Evolutionary conservation across 805 yeast species (phyloP), one percentile per base, ranked within the genome.

Genomic region (Yamadazyma sp.): DNA sequence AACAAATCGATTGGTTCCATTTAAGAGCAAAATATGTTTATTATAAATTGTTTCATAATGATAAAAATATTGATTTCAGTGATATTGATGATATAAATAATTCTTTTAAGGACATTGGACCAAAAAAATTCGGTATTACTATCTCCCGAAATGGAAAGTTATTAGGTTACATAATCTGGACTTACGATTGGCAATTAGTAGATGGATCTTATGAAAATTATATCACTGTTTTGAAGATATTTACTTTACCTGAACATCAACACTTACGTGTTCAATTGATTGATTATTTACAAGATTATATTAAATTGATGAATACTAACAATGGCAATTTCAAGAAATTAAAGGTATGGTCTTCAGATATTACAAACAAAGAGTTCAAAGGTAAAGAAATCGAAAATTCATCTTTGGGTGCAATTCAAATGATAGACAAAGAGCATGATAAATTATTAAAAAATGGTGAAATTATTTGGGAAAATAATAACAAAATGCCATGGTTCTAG

Each of bases 401-500:
- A 5, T 62, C 70, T 6, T 41, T 60, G 22, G 56, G 69, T 30
- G 71, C 72, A 7, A 42, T 62, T 7, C 45, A 56, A 30, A 46
- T 60, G 34, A 48, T 53, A 36, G 48, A 55, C 29, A 42, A 38
- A 3, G 36, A 27, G 1, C 66, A 63, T 15, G 53, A 64, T 26
- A 31, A 44, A 2, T 38, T 45, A 24, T 44, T 65, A 30, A 25
- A 37, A 20, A 39, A 33, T 3, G 64, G 65, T 3, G 42, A 55
- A 2, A 35, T 64, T 13, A 42, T 64, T 9, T 67, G 73, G 73
- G 72, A 61, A 36, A 58, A 58, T 31, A 67, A 67, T 43, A 60
- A 53, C 34, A 67, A 67, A 44, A 44, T 67, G 25, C 62, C 70
- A 6, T 67, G 73, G 73, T 67, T 63, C 39, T 67, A 45, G n/a